Base-by-base conservation (phyloP, 495 filamentous ascomycete genomes). In the Daldinia loculata region DNA sequence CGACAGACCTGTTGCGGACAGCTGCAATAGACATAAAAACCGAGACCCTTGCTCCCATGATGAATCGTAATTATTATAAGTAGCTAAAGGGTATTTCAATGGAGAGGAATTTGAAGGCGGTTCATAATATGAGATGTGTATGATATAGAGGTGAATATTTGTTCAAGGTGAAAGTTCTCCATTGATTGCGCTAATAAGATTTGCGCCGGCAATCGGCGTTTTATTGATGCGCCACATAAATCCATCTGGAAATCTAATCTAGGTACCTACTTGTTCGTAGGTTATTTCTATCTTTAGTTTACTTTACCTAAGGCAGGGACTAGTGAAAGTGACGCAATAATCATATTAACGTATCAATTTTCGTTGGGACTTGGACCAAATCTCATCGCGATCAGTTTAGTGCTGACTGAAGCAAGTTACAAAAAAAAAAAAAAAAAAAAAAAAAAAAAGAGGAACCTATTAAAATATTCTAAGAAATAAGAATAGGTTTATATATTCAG, bases 221-320 rank as follows among this genome's bases (percentile, higher is more conserved):
- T 70, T 19, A 66, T 66, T 70, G 34, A 70, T 70, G 68, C 68
- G 68, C 56, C 17, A n/a, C 14, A 39, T 15, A 15, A 39, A 39
- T 39, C 38, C 38, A 41, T n/a, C 6, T 41, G 3, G 34, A 36
- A 36, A 36, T 12, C 12, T 36, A 36, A 36, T 12, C 12, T 36
- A 32, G 6, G 27, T 26, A 26, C 27, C 0, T 29, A 29, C 9
- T 30, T 29, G 27, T 29, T 30, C 29, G 29, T 30, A 30, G 29
- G 6, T 30, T 30, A 30, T 8, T 34, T 34, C 9, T 34, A 34
- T 14, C 34, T 36, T 36, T 36, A 14, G 12, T 12, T 36, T 34
- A 11, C 9, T 45, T 8, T 48, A 14, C 9, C 9, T 48, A 24
- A 22, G n/a, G 7, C 7, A 45, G 41, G 6, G 6, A 48, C 43